phyloP scores from a whole-genome alignment of 1,284 basidiomycete species.

The Fistulinella staudtii region DNA sequence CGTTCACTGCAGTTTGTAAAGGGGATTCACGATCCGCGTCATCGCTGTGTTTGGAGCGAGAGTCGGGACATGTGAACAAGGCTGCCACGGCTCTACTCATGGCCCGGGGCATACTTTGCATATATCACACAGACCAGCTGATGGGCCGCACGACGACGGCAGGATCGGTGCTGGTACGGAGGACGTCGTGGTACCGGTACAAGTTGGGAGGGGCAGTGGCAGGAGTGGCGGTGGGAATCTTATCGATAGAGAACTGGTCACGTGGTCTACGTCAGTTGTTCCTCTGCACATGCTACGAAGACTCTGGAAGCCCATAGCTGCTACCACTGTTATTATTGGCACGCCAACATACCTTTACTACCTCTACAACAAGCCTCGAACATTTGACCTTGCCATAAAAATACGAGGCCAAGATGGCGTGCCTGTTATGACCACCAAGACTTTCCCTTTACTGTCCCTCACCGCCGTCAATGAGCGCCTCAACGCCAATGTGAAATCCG shows the following conservation, averaged over 20 bases:
- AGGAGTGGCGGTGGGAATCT: slow-evolving; percentile 25
- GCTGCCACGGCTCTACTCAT: slow-evolving; percentile 3
- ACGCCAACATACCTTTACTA: slow-evolving; percentile 45
- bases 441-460: slow-evolving; percentile 57
- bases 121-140: slow-evolving; percentile 16
- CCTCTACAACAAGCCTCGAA: slow-evolving; percentile 34
- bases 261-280: slow-evolving; percentile 4
- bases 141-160: slow-evolving; percentile 1
- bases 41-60: slow-evolving; percentile 5
- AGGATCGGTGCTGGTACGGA: slow-evolving; percentile 1
- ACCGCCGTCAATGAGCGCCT: slow-evolving; percentile 57
- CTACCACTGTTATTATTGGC: slow-evolving; percentile 38
- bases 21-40: slow-evolving; percentile 17
- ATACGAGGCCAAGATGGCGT: slow-evolving; percentile 57
- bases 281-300: slow-evolving; percentile 49
- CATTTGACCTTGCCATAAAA: slow-evolving; percentile 57
- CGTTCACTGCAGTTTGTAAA: slow-evolving; percentile 25
- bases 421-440: slow-evolving; percentile 46
- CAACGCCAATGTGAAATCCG: slow-evolving; percentile 48
- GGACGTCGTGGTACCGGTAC: slow-evolving; percentile 27
- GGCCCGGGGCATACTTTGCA: slow-evolving; percentile 6
- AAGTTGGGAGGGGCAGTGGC: slow-evolving; percentile 11
- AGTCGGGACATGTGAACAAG: too few species aligned
- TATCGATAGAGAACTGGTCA: too few species aligned
- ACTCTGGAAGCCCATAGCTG: slow-evolving; percentile 56